Evolutionary conservation across 352 stramenopile species (phyloP), one percentile per base, ranked within the genome.

Genomic region (Pythium periplocum): DNA sequence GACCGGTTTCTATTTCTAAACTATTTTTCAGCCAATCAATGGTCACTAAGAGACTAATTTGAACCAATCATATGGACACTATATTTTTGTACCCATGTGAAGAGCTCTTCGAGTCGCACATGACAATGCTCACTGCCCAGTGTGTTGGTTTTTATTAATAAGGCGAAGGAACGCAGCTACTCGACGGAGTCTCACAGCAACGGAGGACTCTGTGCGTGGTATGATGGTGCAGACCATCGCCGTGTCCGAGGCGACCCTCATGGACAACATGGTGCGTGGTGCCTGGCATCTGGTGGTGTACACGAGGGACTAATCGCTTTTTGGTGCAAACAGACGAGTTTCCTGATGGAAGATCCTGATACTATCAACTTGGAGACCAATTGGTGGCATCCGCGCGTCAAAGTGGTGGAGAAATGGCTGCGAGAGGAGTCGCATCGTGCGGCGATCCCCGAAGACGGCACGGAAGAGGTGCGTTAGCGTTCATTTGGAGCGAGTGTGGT

Each of bases 341-440:
- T 87, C 30, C 54, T 87, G 26, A 47, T 72, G 11, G 78, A 89
- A 46, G 75, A 89, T 39, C 54, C 69, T 12, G 63, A 68, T 1
- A 36, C 51, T 0, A 49, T 85, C n/a, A 60, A 60, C 36, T 46
- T 33, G 4, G 67, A 77, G 7, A 43, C 63, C 30, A 84, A 78
- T 45, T 90, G 80, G 77, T 92, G 82, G 82, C 75, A 87, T 42
- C 62, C 75, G 31, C 68, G 79, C 51, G 69, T 86, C n/a, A 72
- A 73, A 35, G 55, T 87, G 43, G 60, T 92, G 8, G 76, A 87
- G 49, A 76, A 79, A 59, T 92, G 82, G 82, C 57, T 92, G 45
- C 61, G 65, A n/a, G 68, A 87, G 41, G 76, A 88, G 49, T 68
- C 58, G 8, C 85, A 71, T 36, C 73, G 74, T 34, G 63, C 77